Percentiles rank a stretch among this genome's conserved stretches.
Conservation (phyloP, 2,329 filamentous ascomycete species). For the Zasmidium cellare region DNA sequence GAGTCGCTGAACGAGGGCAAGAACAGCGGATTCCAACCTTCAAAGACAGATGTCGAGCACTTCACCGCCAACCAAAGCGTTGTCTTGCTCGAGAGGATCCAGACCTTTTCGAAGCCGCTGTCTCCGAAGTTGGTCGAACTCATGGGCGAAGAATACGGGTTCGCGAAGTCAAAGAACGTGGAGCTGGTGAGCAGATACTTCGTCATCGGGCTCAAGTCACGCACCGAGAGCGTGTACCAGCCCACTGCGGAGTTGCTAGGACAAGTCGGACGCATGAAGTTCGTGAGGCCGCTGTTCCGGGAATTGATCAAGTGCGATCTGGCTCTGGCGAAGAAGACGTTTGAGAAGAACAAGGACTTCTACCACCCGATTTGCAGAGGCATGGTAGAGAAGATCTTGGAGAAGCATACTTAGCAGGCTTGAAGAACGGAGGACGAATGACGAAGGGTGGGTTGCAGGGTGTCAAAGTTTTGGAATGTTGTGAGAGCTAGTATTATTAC, state of each 20-base stretch:
- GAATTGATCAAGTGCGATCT: conserved; percentile 73
- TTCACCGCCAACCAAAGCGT: conserved; percentile 87
- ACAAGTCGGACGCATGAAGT: conserved; percentile 92
- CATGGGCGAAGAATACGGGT: conserved; percentile 74
- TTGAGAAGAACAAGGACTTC: conserved; percentile 84
- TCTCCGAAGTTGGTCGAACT: conserved; percentile 64
- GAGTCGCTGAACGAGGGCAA: conserved; percentile 49
- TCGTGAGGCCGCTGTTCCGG: conserved; percentile 82
- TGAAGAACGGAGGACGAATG: not conserved
- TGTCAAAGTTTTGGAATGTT: too few species aligned
- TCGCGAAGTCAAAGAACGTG: conserved; percentile 75
- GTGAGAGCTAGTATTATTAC: conserved; percentile 23
- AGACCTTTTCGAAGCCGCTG: conserved; percentile 66
- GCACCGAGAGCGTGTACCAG: conserved; percentile 67
- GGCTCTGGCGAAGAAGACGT: conserved; percentile 74
- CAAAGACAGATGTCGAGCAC: conserved; percentile 64
- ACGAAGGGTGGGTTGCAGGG: too few species aligned
- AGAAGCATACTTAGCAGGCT: conserved; percentile 17
- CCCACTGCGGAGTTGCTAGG: conserved; percentile 75
- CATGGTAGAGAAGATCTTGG: conserved; percentile 72
- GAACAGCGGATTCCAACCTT: conserved; percentile 57
- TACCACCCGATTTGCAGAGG: conserved; percentile 91
- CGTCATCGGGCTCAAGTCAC: conserved; percentile 73
- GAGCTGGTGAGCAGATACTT: conserved; percentile 83
- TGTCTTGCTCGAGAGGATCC: conserved; percentile 82